Evolutionary conservation across 352 stramenopile species (phyloP), one percentile per base, ranked within the genome.

Genomic region (Stephanocyclus meneghinianus): DNA sequence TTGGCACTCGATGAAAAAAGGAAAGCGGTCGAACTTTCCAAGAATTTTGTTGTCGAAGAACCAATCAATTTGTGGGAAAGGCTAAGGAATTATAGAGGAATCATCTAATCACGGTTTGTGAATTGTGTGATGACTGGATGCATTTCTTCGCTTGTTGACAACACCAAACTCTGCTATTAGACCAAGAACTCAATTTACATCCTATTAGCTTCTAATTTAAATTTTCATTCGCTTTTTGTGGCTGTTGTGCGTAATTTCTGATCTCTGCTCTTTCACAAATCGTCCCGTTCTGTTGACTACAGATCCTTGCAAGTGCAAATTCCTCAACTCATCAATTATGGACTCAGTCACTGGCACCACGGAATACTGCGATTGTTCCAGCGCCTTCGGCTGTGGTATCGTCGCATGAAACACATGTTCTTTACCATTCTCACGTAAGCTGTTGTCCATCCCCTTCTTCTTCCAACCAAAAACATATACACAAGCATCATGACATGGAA

Each of bases 401-500:
- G 76, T 71, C 21, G 64, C n/a, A 21, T 68, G 35, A 66, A 64
- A 65, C 44, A 35, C n/a, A 26, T 13, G 32, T n/a, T 68, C 6
- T 3, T 59, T 35, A 40, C 35, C 35, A 40, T 26, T 64, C 56
- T 16, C 13, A 60, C 5, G 26, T 16, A 18, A 57, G 16, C 6
- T 59, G 37, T 26, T 7, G 21, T 50, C 26, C n/a, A 74, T 15
- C 9, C 64, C 30, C 9, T 44, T 50, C 18, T 9, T 53, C 40
- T 65, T 76, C 74, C 73, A 75, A 32, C 74, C 74, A 78, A 98
- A 98, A 18, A 98, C 89, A 71, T 97, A 98, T 7, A 95, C 95
- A 85, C 95, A 93, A 67, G 96, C 97, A 90, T 99, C 96, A 86
- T 96, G 96, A 69, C 96, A 98, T 13, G 96, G 95, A 84, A 99